Base-by-base conservation (phyloP, 2,329 filamentous ascomycete genomes). In the Fusarium sp. region DNA sequence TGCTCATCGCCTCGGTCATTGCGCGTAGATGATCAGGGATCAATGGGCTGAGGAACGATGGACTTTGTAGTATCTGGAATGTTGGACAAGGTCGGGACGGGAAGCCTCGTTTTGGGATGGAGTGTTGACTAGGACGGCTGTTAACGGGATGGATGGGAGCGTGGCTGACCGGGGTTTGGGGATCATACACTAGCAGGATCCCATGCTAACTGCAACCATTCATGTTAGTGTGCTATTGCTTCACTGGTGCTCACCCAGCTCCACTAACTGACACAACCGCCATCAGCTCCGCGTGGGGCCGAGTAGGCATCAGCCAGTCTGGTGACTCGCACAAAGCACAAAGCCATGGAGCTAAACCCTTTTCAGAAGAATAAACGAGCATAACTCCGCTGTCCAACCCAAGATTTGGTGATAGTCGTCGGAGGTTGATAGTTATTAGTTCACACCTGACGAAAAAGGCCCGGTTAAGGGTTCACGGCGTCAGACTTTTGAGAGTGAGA, bases 351-450 rank as follows among this genome's bases (percentile, higher is more conserved):
- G 49, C 75, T 78, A 77, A 58, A 24, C 74, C 61, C 7, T 12
- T 73, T 78, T 46, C 14, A 70, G 75, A 61, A 58, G 60, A 63
- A 66, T 75, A 71, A 44, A 76, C 75, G 75, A 77, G 62, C 61
- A 49, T 31, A n/a, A 67, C 62, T 51, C 53, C 70, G 70, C 61
- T 36, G 10, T 36, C 57, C 40, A 38, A 40, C 24, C 44, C 33
- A 40, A 29, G 20, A 40, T 16, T 53, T 53, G 27, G 17, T 6
- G 46, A 53, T 53, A 53, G 27, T 53, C 27, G 27, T 53, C 46
- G 46, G 46, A 20, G 17, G 46, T 20, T 20, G 11, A 31, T 36
- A 27, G 20, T 38, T 20, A n/a, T 57, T 36, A 40, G 20, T 57
- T 31, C 17, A 53, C 46, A 57, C 27, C 22, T 14, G 5, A 29